phyloP scores from a whole-genome alignment of 495 filamentous ascomycete genomes.

The Penicillium manginii region DNA sequence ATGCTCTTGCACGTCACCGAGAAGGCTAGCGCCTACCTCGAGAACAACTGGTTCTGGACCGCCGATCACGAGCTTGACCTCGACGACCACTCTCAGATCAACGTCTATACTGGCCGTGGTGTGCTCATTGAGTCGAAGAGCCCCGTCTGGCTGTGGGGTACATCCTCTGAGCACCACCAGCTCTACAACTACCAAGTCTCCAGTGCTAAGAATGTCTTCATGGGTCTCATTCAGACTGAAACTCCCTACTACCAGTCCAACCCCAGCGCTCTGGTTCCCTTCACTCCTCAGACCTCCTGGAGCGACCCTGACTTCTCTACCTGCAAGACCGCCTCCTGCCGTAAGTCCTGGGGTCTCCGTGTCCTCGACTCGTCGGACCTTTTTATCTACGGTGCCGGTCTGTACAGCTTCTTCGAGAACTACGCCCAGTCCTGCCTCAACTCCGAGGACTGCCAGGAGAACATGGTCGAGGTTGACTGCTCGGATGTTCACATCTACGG shows the following conservation, averaged over 20 bases:
- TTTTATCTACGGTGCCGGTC: conserved; percentile 74
- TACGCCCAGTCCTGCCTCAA: conserved; percentile 78
- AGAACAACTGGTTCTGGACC: conserved; percentile 96
- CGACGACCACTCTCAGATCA: conserved; percentile 76
- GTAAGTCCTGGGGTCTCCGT: conserved; percentile 85
- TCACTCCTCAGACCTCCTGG: conserved; percentile 62
- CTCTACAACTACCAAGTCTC: conserved; percentile 89
- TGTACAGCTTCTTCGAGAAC: conserved; percentile 91
- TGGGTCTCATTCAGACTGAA: conserved; percentile 87
- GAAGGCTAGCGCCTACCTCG: conserved; percentile 74
- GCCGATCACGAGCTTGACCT: conserved; percentile 91
- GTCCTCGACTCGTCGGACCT: conserved; percentile 69
- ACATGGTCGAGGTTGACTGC: conserved; percentile 83
- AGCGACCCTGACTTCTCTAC: conserved; percentile 75
- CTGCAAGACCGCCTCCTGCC: conserved; percentile 66
- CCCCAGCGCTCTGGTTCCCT: conserved; percentile 71
- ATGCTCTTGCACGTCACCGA: conserved; percentile 79
- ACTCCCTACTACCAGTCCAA: conserved; percentile 93
- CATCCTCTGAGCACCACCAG: conserved; percentile 83
- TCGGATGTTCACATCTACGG: conserved; percentile 74
- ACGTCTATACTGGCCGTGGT: conserved; percentile 90
- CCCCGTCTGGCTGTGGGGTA: conserved; percentile 71
- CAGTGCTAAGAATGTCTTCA: conserved; percentile 80
- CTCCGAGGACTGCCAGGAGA: conserved; percentile 77
- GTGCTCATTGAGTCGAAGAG: conserved; percentile 70